phyloP scores from a whole-genome alignment of 2,329 filamentous ascomycete genomes.

The Coniochaeta prunicola region DNA sequence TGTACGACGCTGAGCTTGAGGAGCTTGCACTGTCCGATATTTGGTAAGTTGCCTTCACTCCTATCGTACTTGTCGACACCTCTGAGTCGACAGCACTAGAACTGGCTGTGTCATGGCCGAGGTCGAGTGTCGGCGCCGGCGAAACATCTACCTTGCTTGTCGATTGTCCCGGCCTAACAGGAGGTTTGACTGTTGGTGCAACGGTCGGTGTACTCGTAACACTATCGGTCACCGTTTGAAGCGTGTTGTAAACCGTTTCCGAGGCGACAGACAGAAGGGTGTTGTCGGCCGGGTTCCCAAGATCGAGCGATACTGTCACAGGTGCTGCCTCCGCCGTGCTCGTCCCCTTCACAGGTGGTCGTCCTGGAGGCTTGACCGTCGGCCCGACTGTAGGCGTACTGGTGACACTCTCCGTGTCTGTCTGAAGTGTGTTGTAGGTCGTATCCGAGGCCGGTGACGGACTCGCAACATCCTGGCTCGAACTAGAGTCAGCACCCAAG shows the following conservation, averaged over 20 bases:
- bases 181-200: background rate
- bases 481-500: background rate
- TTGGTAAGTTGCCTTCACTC: background rate
- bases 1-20: slow-evolving; percentile 3
- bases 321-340: background rate
- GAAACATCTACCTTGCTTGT: background rate
- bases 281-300: background rate
- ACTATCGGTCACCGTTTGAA: background rate
- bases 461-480: background rate
- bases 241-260: background rate
- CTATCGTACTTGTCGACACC: background rate
- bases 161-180: background rate
- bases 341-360: background rate
- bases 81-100: background rate
- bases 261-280: background rate
- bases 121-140: background rate
- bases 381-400: background rate
- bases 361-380: background rate
- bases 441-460: background rate
- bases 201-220: background rate
- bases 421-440: background rate
- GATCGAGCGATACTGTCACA: background rate
- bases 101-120: background rate
- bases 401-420: background rate
- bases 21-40: slow-evolving; percentile 1